phyloP scores from a whole-genome alignment of 371 early-diverging fungal genomes.

The Mortierella sp. region DNA sequence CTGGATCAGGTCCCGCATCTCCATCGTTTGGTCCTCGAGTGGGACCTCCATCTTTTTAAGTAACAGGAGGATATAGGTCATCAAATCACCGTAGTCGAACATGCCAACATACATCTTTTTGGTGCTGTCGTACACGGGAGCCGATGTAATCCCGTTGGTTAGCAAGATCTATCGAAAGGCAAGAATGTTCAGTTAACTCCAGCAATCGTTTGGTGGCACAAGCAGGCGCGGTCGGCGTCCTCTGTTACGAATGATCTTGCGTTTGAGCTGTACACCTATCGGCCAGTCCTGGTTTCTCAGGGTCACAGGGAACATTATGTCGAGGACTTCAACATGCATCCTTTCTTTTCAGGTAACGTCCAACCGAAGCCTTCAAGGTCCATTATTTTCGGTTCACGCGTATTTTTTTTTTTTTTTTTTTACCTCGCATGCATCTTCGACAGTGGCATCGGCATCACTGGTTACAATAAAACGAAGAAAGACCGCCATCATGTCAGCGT shows the following conservation, averaged over 20 bases:
- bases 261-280: too few relatives aligned
- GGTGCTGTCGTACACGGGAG: slow-evolving; percentile 77
- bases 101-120: slow-evolving; percentile 76
- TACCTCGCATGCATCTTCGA: slow-evolving; percentile 57
- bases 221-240: too few relatives aligned
- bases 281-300: too few relatives aligned
- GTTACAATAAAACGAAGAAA: neutral
- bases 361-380: too few relatives aligned
- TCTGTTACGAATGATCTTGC: too few relatives aligned
- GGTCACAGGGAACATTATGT: too few relatives aligned
- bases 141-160: slow-evolving; percentile 53
- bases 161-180: slow-evolving; percentile 17
- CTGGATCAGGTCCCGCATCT: slow-evolving; percentile 70
- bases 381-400: too few relatives aligned
- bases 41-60: slow-evolving; percentile 56
- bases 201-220: neutral
- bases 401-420: neutral
- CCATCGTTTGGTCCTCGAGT: slow-evolving; percentile 56
- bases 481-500: neutral
- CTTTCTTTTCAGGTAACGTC: too few relatives aligned
- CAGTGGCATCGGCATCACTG: slow-evolving; percentile 53
- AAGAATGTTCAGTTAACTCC: neutral
- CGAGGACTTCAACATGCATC: too few relatives aligned
- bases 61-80: slow-evolving; percentile 67
- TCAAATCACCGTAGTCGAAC: slow-evolving; percentile 89